Conservation (phyloP, 2,329 filamentous ascomycete genomes). For the Aspergillus jensenii region DNA sequence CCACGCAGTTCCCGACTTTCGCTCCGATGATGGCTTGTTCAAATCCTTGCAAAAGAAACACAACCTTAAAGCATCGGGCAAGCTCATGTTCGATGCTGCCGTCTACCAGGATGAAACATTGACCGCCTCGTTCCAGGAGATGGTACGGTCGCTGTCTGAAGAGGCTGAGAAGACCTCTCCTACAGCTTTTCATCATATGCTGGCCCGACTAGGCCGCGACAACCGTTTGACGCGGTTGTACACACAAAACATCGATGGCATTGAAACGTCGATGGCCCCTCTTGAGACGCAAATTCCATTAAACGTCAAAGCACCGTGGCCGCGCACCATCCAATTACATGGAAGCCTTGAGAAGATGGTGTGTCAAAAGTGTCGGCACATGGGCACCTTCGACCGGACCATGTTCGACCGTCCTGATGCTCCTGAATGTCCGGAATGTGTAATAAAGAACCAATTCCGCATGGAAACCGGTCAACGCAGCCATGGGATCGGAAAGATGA, state of each 20-base stretch:
- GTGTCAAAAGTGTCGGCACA: slow-evolving; percentile 83
- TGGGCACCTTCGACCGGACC: slow-evolving; percentile 72
- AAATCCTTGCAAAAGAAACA: slow-evolving; percentile 80
- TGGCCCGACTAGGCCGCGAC: slow-evolving; percentile 85
- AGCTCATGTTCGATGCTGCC: slow-evolving; percentile 94
- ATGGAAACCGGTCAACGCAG: slow-evolving; percentile 81
- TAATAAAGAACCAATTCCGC: slow-evolving; percentile 72
- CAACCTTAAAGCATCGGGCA: slow-evolving; percentile 88
- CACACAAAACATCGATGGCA: slow-evolving; percentile 94
- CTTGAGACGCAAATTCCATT: slow-evolving; percentile 79
- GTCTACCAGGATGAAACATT: slow-evolving; percentile 91
- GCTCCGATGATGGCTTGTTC: slow-evolving; percentile 87
- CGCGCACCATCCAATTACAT: slow-evolving; percentile 87
- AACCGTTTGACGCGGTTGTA: slow-evolving; percentile 86
- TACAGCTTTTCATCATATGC: slow-evolving; percentile 87
- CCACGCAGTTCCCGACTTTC: slow-evolving; percentile 80
- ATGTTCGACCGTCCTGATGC: slow-evolving; percentile 83
- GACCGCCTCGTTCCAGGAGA: slow-evolving; percentile 89
- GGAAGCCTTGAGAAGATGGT: slow-evolving; percentile 95
- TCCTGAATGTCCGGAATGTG: slow-evolving; percentile 75
- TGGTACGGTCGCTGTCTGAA: slow-evolving; percentile 85
- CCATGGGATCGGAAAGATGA: slow-evolving; percentile 85
- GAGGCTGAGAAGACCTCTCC: slow-evolving; percentile 75
- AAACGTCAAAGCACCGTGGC: slow-evolving; percentile 84
- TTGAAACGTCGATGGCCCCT: slow-evolving; percentile 81